These are phyloP conservation scores for Globisporangium uncinulatum DNA, from an alignment of 352 stramenopile species.

Conservation along the genomic window DNA sequence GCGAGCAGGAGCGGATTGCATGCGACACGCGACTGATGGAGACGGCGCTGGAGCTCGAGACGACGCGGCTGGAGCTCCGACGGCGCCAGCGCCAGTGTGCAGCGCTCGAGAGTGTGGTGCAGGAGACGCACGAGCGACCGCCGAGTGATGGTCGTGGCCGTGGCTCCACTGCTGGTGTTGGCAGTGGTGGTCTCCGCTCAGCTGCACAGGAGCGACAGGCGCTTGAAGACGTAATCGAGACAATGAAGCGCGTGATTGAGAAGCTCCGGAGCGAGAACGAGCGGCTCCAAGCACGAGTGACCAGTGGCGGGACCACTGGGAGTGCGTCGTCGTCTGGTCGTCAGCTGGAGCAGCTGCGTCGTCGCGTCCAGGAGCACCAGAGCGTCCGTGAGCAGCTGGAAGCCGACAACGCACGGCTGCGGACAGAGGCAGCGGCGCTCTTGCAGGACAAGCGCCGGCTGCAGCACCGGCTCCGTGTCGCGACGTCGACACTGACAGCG, in stretches of 20 bases:
- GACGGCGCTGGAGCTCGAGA: conserved; percentile 67
- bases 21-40: conserved; percentile 67
- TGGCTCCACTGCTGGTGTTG: neutral
- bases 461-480: conserved; percentile 54
- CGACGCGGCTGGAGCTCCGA: conserved; percentile 49
- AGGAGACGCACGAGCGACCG: conserved; percentile 4
- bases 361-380: conserved; percentile 43
- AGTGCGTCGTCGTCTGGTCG: conserved; percentile 20
- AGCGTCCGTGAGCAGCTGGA: conserved; percentile 34
- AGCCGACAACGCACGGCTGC: conserved; percentile 32
- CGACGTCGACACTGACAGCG: conserved; percentile 19
- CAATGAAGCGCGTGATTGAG: conserved; percentile 82
- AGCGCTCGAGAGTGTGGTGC: conserved; percentile 11
- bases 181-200: conserved; percentile 9
- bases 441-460: conserved; percentile 62
- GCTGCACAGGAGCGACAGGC: conserved; percentile 36
- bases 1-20: conserved; percentile 42
- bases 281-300: conserved; percentile 35
- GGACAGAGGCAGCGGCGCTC: conserved; percentile 29
- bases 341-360: conserved; percentile 34
- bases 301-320: neutral
- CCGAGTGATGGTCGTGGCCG: neutral
- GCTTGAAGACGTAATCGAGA: conserved; percentile 72
- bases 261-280: conserved; percentile 74
- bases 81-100: conserved; percentile 37